These are phyloP conservation scores for Biancaea sappan DNA, from an alignment of 306 rosid species.

Conservation along the genomic window DNA sequence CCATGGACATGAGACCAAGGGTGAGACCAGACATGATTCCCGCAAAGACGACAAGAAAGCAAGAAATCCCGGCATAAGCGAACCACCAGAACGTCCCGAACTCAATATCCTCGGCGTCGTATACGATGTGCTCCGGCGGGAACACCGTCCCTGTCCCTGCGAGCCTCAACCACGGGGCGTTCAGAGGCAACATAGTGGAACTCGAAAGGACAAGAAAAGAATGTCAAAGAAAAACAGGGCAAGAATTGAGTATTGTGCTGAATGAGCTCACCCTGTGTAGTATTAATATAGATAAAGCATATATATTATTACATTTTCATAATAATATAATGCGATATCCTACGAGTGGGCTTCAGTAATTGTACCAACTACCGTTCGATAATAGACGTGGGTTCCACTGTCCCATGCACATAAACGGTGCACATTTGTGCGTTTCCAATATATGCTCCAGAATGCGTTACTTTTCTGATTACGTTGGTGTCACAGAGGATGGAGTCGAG, in stretches of 20 bases:
- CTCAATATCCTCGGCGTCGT: constrained; percentile 55
- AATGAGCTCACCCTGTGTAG: neutral
- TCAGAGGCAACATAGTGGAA: constrained; percentile 26
- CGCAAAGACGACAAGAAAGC: constrained; percentile 69
- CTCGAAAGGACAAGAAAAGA: neutral
- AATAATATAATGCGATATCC: neutral
- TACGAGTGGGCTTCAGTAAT: neutral
- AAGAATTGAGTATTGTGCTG: neutral
- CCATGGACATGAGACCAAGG: constrained; percentile 78
- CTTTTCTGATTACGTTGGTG: neutral
- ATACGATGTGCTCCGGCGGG: constrained; percentile 37
- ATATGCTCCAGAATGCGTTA: neutral
- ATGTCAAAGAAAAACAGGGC: neutral
- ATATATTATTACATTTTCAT: neutral
- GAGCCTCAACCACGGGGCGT: constrained; percentile 12
- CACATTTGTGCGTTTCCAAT: neutral
- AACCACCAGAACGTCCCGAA: constrained; percentile 74
- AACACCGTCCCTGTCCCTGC: neutral
- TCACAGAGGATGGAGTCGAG: neutral
- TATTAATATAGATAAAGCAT: neutral
- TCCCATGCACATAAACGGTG: neutral
- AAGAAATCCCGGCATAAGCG: constrained; percentile 59
- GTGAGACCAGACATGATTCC: constrained; percentile 98
- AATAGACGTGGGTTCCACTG: neutral
- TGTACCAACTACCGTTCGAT: neutral